Percentiles rank a stretch among this genome's conserved stretches.
Evolutionary conservation across 2,329 filamentous ascomycete genomes (phyloP).

Genomic region (Diplodia seriata): DNA sequence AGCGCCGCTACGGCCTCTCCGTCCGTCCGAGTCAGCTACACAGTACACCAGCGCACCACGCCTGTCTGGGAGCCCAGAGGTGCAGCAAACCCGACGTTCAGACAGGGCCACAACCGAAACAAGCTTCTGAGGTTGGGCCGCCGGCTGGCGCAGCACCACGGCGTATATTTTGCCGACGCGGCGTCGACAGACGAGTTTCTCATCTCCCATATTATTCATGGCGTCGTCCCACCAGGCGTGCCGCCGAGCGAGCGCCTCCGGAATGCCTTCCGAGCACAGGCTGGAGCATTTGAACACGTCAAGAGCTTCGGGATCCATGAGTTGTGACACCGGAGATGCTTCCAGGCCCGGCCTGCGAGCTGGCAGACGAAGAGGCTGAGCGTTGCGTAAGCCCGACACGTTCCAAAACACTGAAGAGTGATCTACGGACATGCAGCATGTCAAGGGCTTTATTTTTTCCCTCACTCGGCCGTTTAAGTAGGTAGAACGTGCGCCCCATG

Average conservation of each 20-base stretch:
- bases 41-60: neutral
- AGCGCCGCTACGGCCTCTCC: conserved; percentile 3
- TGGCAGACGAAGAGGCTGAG: neutral
- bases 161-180: conserved; percentile 23
- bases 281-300: conserved; percentile 8
- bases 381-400: conserved; percentile 20
- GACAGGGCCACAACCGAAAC: conserved; percentile 9
- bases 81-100: neutral
- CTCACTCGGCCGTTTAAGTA: neutral
- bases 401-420: conserved; percentile 2
- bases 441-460: neutral
- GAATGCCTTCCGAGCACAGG: conserved; percentile 21
- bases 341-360: neutral
- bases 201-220: conserved; percentile 15
- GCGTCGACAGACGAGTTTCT: conserved; percentile 20
- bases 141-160: conserved; percentile 13
- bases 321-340: conserved; percentile 26
- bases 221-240: conserved; percentile 9
- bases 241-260: neutral
- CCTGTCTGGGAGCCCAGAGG: neutral
- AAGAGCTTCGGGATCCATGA: conserved; percentile 5
- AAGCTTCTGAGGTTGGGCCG: conserved; percentile 20
- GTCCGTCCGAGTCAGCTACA: neutral
- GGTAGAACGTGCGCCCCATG: neutral
- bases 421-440: conserved; percentile 4